A percentile compares a stretch with the other conserved stretches of the same genome.
Conservation (phyloP, 352 stramenopile species). For the Phytophthora tentaculata region DNA sequence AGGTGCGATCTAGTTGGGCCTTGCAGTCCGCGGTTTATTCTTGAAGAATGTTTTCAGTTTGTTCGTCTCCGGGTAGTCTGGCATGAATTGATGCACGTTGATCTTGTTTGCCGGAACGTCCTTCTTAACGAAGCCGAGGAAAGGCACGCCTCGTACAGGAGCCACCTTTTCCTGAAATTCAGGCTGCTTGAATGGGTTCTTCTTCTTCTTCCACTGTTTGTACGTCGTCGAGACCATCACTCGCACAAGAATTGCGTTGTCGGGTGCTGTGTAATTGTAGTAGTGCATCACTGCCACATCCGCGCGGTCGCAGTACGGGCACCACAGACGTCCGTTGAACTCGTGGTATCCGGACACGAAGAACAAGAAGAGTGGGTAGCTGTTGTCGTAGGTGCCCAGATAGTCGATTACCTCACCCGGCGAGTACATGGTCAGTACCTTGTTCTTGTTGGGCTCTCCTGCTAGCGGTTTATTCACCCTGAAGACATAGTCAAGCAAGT, state of each 20-base stretch:
- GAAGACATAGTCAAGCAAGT: conserved; percentile 76
- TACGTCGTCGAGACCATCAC: conserved; percentile 62
- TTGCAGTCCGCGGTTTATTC: conserved; percentile 41
- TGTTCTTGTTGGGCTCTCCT: conserved; percentile 55
- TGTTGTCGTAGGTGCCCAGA: conserved; percentile 68
- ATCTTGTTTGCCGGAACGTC: conserved; percentile 55
- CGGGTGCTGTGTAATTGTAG: conserved; percentile 76
- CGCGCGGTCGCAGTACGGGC: conserved; percentile 76
- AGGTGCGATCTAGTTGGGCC: conserved; percentile 18
- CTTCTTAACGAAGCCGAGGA: conserved; percentile 67
- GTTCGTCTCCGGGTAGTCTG: conserved; percentile 58
- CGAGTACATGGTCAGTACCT: conserved; percentile 61
- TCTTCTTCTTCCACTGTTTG: conserved; percentile 82
- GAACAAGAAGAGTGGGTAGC: conserved; percentile 78
- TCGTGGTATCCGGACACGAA: conserved; percentile 76
- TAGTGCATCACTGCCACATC: conserved; percentile 80
- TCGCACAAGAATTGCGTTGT: conserved; percentile 62
- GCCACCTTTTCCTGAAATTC: conserved; percentile 69
- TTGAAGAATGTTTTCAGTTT: conserved; percentile 57
- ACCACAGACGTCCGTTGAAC: conserved; percentile 85
- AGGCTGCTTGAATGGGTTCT: conserved; percentile 74
- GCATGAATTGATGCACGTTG: conserved; percentile 60
- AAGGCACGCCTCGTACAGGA: conserved; percentile 64
- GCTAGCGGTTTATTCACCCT: conserved; percentile 57
- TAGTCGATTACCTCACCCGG: conserved; percentile 57